phyloP scores from a whole-genome alignment of 345 rosid species.

The Murraya paniculata region DNA sequence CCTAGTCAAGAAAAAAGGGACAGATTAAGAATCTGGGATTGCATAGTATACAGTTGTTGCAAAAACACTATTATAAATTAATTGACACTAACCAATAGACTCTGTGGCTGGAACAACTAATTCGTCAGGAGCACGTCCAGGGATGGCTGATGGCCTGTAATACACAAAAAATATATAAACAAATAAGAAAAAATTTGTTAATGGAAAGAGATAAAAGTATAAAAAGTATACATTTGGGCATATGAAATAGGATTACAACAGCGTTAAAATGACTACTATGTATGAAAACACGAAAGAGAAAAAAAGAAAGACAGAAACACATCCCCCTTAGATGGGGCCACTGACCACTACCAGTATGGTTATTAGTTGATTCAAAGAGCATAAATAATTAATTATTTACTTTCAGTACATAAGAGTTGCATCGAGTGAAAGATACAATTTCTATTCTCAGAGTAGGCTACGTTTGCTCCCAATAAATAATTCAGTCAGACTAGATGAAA shows the following conservation, averaged over 20 bases:
- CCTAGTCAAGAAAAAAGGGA: conserved; percentile 44
- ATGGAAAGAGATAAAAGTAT: background rate
- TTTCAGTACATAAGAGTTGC: background rate
- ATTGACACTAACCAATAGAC: conserved; percentile 73
- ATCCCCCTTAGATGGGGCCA: background rate
- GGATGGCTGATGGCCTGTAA: conserved; percentile 88
- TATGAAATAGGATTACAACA: background rate
- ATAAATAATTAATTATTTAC: background rate
- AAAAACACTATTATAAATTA: conserved; percentile 8
- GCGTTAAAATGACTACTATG: background rate
- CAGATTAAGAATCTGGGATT: conserved; percentile 12
- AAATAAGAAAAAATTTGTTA: background rate
- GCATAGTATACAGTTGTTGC: background rate
- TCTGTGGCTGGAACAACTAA: conserved; percentile 78
- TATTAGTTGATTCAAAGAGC: background rate
- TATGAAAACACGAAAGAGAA: background rate
- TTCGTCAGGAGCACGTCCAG: conserved; percentile 95
- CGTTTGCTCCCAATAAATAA: background rate
- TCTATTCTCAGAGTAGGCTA: background rate
- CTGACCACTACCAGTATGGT: background rate
- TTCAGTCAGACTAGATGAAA: background rate
- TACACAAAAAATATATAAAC: background rate
- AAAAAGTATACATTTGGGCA: background rate
- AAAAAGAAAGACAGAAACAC: background rate
- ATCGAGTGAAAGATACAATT: background rate